Base-by-base conservation (phyloP, 2,329 filamentous ascomycete genomes). In the Botryosphaeria agaves region DNA sequence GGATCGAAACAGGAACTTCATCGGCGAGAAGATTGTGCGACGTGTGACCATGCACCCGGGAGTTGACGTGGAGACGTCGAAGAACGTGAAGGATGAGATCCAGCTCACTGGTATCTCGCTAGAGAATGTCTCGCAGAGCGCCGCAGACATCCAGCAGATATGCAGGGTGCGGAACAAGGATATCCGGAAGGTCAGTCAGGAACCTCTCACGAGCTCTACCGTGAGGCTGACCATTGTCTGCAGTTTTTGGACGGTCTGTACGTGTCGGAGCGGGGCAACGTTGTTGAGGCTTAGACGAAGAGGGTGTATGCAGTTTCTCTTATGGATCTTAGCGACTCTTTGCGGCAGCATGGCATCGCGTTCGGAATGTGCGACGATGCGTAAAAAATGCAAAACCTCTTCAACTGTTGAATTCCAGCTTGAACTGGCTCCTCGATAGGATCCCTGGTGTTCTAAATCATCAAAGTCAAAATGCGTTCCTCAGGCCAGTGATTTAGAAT, bases 131-230 rank as follows among this genome's bases (percentile, higher is more conserved):
- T 98, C 89, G 54, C 89, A 98, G 71, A 84, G 77, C 57, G 89
- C 89, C 47, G 89, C 89, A 64, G 89, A 98, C 62, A 94, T 98
- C 62, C 89, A 98, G 73, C 89, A 98, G 68, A 85, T 89, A 66
- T 98, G 89, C 84, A 76, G 76, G 67, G 89, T 98, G 64, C 77
- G 84, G 64, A 98, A 98, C 82, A 98, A 98, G 84, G 89, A 98
- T 93, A 98, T 98, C 72, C 84, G 91, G 70, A 94, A 94, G 80
- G 79, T 84, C 56, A 46, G 64, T 33, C 29, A 29, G 18, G 25
- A 9, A 14, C 12, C 29, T 42, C 11, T 26, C 7, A 17, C 14
- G 26, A 31, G 33, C 23, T 44, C 51, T 39, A 18, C n/a, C 9
- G 15, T 24, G 11, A 8, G 30, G 33, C 25, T 32, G 18, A 29